Base-by-base conservation (phyloP, 2,329 filamentous ascomycete species). In the Penicillium sp. region DNA sequence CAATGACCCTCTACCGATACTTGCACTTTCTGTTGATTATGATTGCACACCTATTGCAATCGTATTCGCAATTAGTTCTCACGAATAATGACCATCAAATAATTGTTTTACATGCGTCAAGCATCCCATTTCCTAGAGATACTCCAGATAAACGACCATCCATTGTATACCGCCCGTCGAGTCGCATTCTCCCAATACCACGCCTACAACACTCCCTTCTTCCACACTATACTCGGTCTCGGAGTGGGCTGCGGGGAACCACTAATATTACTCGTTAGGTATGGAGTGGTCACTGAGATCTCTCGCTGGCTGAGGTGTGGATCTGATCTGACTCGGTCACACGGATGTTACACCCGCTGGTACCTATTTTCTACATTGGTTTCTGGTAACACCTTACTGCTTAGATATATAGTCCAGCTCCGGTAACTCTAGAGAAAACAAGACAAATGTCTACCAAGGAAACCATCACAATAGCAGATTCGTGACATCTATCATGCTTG, bases 401-500 rank as follows among this genome's bases (percentile, higher is more conserved):
- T 31, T 8, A 6, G 28, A 28, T 47, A 28, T 47, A n/a, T 0
- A n/a, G 43, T 17, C 20, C 11, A 50, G 15, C 8, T 8, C 10
- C n/a, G 8, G n/a, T 11, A 35, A n/a, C 14, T 37, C 31, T 14
- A 12, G 22, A 22, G 10, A 22, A 25, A 28, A 28, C 25, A 28
- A 28, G 25, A 28, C 25, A 28, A 28, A 28, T 28, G 6, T 28
- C 25, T 28, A 28, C 25, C 25, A 28, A 28, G 25, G 25, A 28
- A 28, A 20, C 35, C 48, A 48, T 2, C 17, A 35, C 14, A 10
- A 37, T 28, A 14, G 22, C 28, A 52, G 54, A 42, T 34, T 68
- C 63, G 47, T 67, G 49, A 45, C 55, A 59, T 66, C 60, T 61
- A 64, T 63, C 51, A 52, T 55, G 60, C 55, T 65, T 63, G 62